Evolutionary conservation across 371 early-diverging fungal species (phyloP).

Genomic region (Dinochytrium kinnereticum): DNA sequence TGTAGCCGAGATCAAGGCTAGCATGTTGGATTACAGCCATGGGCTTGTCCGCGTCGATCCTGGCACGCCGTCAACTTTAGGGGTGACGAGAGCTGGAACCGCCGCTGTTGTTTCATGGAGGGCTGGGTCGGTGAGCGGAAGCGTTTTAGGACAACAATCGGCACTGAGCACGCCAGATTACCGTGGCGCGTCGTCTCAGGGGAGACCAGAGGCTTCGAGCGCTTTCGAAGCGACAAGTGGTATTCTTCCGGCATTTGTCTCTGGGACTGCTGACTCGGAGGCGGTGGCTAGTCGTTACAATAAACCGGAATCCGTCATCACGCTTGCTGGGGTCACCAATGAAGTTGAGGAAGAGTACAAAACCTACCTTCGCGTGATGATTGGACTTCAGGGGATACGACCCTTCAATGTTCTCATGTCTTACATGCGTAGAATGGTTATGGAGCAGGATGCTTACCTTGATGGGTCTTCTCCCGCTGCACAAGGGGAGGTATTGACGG

Average conservation of each 20-base stretch:
- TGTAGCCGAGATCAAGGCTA: slow-evolving; percentile 21
- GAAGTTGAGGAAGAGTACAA: slow-evolving; percentile 30
- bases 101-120: slow-evolving; percentile 9
- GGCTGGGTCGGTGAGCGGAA: not conserved
- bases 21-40: slow-evolving; percentile 32
- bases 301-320: slow-evolving; percentile 5
- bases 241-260: not conserved
- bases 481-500: too few relatives aligned
- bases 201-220: not conserved
- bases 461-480: not conserved
- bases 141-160: not conserved
- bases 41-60: slow-evolving; percentile 16
- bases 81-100: not conserved
- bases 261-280: too few relatives aligned
- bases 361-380: slow-evolving; percentile 32
- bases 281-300: not conserved
- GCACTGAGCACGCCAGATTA: not conserved
- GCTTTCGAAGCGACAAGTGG: slow-evolving; percentile 1
- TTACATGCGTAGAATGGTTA: slow-evolving; percentile 6
- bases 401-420: slow-evolving; percentile 14
- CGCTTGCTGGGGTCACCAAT: not conserved
- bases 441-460: slow-evolving; percentile 15
- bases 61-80: not conserved
- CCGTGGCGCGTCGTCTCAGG: not conserved
- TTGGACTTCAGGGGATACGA: slow-evolving; percentile 29